These are phyloP conservation scores for Lodderomyces beijingensis DNA, from an alignment of 1,139 yeast genomes.

Conservation along the genomic window DNA sequence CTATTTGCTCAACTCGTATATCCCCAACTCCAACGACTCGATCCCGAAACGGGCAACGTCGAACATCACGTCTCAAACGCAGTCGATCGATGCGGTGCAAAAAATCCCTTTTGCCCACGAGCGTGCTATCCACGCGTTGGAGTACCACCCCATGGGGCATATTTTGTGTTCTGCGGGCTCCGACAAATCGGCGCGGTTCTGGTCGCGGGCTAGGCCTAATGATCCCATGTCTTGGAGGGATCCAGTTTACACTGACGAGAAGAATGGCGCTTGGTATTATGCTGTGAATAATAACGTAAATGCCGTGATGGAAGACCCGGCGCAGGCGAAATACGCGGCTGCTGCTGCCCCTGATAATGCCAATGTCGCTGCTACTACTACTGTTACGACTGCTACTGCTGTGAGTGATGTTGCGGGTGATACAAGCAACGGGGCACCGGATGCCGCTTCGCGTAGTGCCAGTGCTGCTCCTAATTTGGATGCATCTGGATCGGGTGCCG, in stretches of 20 bases:
- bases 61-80: constrained; percentile 8
- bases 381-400: too few relatives aligned
- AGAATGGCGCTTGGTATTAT: constrained; percentile 70
- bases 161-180: constrained; percentile 88
- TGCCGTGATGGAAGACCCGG: constrained; percentile 44
- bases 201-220: constrained; percentile 91
- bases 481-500: too few relatives aligned
- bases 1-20: constrained; percentile 59
- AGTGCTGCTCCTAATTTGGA: too few relatives aligned
- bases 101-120: constrained; percentile 90
- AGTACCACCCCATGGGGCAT: constrained; percentile 94
- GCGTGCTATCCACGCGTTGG: constrained; percentile 83
- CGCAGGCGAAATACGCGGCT: constrained; percentile 3
- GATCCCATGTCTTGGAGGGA: constrained; percentile 83
- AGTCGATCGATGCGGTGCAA: constrained; percentile 47
- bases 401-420: too few relatives aligned
- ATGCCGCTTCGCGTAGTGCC: too few relatives aligned
- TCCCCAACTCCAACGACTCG: constrained; percentile 23
- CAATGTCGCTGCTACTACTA: too few relatives aligned
- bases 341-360: too few relatives aligned
- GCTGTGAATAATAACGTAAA: constrained; percentile 63
- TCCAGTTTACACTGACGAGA: constrained; percentile 65
- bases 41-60: constrained; percentile 9
- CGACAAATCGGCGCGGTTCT: constrained; percentile 88
- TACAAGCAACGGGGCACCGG: too few relatives aligned